Base-by-base conservation (phyloP, 371 early-diverging fungal genomes). In the Mortierella sp. region DNA sequence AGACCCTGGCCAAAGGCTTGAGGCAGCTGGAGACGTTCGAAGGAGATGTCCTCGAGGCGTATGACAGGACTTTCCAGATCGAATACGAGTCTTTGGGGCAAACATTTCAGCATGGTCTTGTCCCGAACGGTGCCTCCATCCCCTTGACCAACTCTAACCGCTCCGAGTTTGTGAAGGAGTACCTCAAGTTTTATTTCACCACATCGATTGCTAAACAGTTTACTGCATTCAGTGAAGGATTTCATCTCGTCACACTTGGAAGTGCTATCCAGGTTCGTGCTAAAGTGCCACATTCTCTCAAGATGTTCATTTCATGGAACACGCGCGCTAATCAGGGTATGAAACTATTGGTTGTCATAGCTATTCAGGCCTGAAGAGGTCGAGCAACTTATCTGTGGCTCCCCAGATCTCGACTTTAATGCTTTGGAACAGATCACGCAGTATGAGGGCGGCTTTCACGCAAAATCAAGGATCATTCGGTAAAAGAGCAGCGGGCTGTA, bases 381-480 rank as follows among this genome's bases (percentile, higher is more conserved):
- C 23, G 98, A 98, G 79, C 89, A 93, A 66, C 86, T 99, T 39
- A 92, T 99, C n/a, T 93, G 96, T 47, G 99, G 99, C 14, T 91
- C 92, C 26, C 90, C 92, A 3, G 92, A 94, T 60, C 70, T 98
- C 34, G 95, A 99, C 64, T 89, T 98, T 67, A 80, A 89, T 39
- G 94, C 91, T 23, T 76, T 99, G 21, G 94, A 94, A 65, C 78
- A 84, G 28, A 89, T 91, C 11, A 92, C 97, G 4, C 89, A 93
- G 32, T 96, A 96, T 70, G 97, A 96, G 66, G 97, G 96, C 32
- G 94, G 94, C 5, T 94, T 89, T 82, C 81, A 84, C 17, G 81
- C 82, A 48, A 82, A 87, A 11, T 85, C 93, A 0, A 80, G 78
- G 43, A 89, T 93, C 27, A 90, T 93, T 26, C 72, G 82, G 85